phyloP scores from a whole-genome alignment of 768 basidiomycete species.

The Rhizopogon vulgaris region DNA sequence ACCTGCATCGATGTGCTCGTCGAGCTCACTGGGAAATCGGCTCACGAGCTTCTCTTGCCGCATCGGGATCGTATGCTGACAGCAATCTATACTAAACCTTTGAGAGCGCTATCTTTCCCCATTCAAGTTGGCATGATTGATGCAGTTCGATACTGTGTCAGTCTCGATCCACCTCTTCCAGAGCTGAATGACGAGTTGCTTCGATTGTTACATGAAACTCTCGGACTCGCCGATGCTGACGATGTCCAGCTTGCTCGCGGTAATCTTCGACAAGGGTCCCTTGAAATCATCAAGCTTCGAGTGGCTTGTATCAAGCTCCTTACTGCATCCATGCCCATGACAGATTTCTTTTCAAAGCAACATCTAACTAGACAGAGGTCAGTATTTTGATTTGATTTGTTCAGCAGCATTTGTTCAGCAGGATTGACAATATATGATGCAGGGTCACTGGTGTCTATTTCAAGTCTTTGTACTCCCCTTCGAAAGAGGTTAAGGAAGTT shows the following conservation, averaged over 20 bases:
- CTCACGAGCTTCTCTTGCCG: constrained; percentile 73
- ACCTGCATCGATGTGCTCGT: constrained; percentile 75
- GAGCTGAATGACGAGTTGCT: constrained; percentile 91
- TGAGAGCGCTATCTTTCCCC: constrained; percentile 88
- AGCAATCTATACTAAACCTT: constrained; percentile 92
- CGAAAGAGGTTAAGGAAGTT: constrained; percentile 88
- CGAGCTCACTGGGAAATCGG: constrained; percentile 60
- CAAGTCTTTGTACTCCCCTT: constrained; percentile 93
- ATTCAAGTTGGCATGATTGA: constrained; percentile 99
- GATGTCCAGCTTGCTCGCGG: constrained; percentile 75
- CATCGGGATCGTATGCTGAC: constrained; percentile 85
- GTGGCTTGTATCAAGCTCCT: constrained; percentile 91
- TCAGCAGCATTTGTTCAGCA: neutral
- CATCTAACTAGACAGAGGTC: constrained; percentile 82
- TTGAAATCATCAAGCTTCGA: constrained; percentile 84
- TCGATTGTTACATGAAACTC: constrained; percentile 85
- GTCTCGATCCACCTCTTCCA: constrained; percentile 80
- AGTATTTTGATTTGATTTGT: constrained; percentile 6
- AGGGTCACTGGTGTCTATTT: constrained; percentile 96
- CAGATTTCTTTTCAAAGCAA: constrained; percentile 88
- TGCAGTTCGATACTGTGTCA: constrained; percentile 90
- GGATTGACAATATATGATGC: constrained; percentile 4
- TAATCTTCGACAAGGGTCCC: constrained; percentile 67
- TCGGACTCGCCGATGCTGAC: constrained; percentile 94
- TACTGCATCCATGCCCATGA: constrained; percentile 90